phyloP scores from a whole-genome alignment of 2,329 filamentous ascomycete genomes.

The Colletotrichum salicis region DNA sequence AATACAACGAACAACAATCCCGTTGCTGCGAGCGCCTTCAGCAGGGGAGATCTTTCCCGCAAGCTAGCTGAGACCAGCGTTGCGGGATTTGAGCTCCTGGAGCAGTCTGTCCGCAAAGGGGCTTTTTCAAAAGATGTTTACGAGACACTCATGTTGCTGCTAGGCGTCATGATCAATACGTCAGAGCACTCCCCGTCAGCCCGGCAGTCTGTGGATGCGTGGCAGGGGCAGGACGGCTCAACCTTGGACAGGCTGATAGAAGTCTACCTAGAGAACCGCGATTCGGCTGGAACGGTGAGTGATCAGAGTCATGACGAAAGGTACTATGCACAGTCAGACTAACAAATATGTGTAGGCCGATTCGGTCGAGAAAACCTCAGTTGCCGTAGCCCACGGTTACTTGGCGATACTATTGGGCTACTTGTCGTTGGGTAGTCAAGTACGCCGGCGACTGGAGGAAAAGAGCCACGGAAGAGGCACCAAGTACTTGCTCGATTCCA shows the following conservation, averaged over 20 bases:
- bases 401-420: slow-evolving; percentile 86
- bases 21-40: slow-evolving; percentile 75
- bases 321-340: slow-evolving; percentile 16
- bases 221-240: slow-evolving; percentile 49
- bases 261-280: slow-evolving; percentile 75
- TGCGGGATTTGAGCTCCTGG: slow-evolving; percentile 59
- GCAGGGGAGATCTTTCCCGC: slow-evolving; percentile 65
- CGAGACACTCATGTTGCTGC: slow-evolving; percentile 78
- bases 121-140: slow-evolving; percentile 63
- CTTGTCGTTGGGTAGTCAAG: slow-evolving; percentile 69
- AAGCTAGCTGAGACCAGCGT: slow-evolving; percentile 62
- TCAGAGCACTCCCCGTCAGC: slow-evolving; percentile 79
- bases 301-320: background rate
- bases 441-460: slow-evolving; percentile 54
- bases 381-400: slow-evolving; percentile 88
- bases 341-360: slow-evolving; percentile 62
- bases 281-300: slow-evolving; percentile 75
- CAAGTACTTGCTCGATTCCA: slow-evolving; percentile 59
- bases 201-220: slow-evolving; percentile 51
- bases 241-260: slow-evolving; percentile 69
- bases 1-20: slow-evolving; percentile 87
- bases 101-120: slow-evolving; percentile 59
- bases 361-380: slow-evolving; percentile 78
- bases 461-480: slow-evolving; percentile 57
- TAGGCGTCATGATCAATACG: slow-evolving; percentile 89